Percentiles rank a stretch among this genome's conserved stretches.
Evolutionary conservation across 139 green algal species (phyloP).

Genomic region (Mesostigma viride): DNA sequence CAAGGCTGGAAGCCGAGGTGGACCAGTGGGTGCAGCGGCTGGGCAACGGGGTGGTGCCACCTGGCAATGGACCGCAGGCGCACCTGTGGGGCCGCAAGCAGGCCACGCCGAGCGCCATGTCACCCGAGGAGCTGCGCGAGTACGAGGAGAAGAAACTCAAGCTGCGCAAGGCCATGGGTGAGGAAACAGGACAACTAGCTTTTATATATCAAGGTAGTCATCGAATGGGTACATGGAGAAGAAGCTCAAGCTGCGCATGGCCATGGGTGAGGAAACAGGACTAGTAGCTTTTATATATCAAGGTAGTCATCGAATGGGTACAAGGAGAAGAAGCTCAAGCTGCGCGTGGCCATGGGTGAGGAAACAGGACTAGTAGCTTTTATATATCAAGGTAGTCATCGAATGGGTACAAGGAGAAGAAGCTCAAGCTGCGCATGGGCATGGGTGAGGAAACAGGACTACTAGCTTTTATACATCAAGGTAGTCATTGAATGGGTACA

Average conservation of each 20-base stretch:
- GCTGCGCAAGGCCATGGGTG: conserved; percentile 33
- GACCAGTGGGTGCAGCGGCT: conserved; percentile 42
- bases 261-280: conserved; percentile 28
- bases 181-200: too few relatives aligned
- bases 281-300: too few relatives aligned
- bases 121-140: conserved; percentile 40
- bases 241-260: conserved; percentile 35
- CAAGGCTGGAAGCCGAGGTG: conserved; percentile 53
- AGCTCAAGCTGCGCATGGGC: conserved; percentile 32
- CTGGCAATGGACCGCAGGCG: conserved; percentile 44
- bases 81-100: conserved; percentile 45
- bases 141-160: conserved; percentile 69
- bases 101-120: conserved; percentile 19
- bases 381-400: too few relatives aligned
- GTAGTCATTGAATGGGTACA: too few relatives aligned
- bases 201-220: too few relatives aligned
- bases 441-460: conserved; percentile 27
- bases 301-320: too few relatives aligned
- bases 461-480: too few relatives aligned
- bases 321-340: conserved; percentile 59
- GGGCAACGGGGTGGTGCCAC: conserved; percentile 28
- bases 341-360: conserved; percentile 32
- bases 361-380: too few relatives aligned
- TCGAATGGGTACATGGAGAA: conserved; percentile 69
- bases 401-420: conserved; percentile 68